Percentiles rank a stretch among this genome's conserved stretches.
phyloP scores from a whole-genome alignment of 441 rosid genomes.

The Viola pubescens region DNA sequence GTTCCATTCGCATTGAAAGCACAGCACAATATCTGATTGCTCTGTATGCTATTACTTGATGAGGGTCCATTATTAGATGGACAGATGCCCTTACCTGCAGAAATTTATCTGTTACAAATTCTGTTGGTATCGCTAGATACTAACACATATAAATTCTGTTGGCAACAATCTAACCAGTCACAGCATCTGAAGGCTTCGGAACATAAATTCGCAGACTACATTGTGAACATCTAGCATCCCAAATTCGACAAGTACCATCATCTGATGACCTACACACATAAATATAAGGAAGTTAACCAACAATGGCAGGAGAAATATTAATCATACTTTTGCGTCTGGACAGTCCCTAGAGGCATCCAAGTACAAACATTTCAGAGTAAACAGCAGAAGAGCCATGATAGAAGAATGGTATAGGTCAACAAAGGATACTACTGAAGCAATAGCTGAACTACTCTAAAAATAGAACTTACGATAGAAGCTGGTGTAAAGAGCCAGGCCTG shows the following conservation, averaged over 20 bases:
- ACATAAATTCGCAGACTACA: conserved; percentile 62
- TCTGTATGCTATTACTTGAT: conserved; percentile 47
- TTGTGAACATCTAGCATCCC: conserved; percentile 89
- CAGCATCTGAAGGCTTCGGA: conserved; percentile 66
- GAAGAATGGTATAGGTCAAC: too few relatives aligned
- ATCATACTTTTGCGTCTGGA: conserved; percentile 11
- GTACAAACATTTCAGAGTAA: too few relatives aligned
- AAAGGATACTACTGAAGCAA: too few relatives aligned
- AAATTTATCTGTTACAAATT: conserved; percentile 31
- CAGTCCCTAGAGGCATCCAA: not conserved
- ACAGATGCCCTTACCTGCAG: conserved; percentile 55
- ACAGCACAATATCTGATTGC: conserved; percentile 85
- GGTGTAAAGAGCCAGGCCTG: conserved; percentile 66
- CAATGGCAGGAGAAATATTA: conserved; percentile 6
- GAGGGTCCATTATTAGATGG: conserved; percentile 52
- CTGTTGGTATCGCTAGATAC: conserved; percentile 10
- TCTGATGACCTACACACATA: conserved; percentile 88
- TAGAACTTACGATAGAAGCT: conserved; percentile 85
- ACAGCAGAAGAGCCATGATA: too few relatives aligned
- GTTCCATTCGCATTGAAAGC: conserved; percentile 94
- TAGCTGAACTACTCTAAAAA: conserved; percentile 11
- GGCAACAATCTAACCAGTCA: conserved; percentile 42
- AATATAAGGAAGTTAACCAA: conserved; percentile 23
- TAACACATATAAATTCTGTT: not conserved
- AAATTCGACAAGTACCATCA: conserved; percentile 98